Percentiles rank a stretch among this genome's conserved stretches.
Conservation (phyloP, 2,329 filamentous ascomycete species). For the Calonectria pteridis region DNA sequence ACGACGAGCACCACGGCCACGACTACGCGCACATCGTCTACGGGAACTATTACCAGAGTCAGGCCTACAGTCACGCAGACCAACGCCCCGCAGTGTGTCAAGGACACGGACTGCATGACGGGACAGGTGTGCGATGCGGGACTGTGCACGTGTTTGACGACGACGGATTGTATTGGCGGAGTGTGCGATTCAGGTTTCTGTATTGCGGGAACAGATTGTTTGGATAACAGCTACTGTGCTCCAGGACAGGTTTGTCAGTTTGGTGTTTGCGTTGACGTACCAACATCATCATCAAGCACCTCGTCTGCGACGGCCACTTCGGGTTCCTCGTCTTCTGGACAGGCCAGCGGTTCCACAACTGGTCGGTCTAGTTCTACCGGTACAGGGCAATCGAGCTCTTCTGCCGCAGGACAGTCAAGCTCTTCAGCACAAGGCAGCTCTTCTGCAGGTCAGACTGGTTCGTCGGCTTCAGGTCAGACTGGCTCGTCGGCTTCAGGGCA, state of each 20-base stretch:
- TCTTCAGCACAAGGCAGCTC: neutral
- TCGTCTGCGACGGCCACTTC: neutral
- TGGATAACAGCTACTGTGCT: neutral
- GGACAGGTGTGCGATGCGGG: neutral
- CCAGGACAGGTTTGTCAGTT: neutral
- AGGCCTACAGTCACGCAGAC: neutral
- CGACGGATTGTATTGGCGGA: neutral
- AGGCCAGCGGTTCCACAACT: neutral
- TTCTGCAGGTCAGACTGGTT: too few species aligned
- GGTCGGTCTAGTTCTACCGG: neutral
- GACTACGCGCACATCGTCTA: neutral
- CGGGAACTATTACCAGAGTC: neutral
- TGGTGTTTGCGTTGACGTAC: neutral
- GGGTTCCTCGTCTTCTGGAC: neutral
- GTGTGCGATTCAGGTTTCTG: slow-evolving; percentile 1
- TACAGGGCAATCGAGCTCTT: neutral
- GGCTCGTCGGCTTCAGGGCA: too few species aligned
- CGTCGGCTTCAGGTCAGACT: too few species aligned
- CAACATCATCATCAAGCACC: neutral
- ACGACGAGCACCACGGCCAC: neutral
- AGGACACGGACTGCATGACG: neutral
- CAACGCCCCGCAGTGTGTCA: too few species aligned
- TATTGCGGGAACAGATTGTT: neutral
- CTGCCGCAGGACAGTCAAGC: neutral
- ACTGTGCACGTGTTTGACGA: neutral